phyloP scores from a whole-genome alignment of 345 rosid species.

The Salix exigua region DNA sequence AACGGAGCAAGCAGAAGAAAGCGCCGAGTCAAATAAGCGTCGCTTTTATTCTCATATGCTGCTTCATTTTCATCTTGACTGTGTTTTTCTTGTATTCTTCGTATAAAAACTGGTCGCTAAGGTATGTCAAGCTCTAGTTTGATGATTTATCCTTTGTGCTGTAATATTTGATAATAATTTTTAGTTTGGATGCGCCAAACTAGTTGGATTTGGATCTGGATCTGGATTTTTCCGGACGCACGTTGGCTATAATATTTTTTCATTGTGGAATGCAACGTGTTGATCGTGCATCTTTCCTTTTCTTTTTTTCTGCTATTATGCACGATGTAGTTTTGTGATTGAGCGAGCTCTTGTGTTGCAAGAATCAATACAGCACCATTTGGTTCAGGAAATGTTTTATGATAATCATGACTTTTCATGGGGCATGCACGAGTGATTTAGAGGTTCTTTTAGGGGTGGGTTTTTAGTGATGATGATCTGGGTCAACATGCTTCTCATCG shows the following conservation, averaged over 20 bases:
- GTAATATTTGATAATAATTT: not conserved
- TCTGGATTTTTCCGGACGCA: not conserved
- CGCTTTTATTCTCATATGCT: slow-evolving; percentile 40
- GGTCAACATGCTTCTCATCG: too few species aligned
- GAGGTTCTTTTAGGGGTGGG: too few species aligned
- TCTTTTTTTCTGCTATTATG: not conserved
- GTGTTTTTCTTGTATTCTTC: slow-evolving; percentile 54
- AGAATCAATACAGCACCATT: too few species aligned
- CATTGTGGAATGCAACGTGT: not conserved
- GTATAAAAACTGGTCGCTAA: slow-evolving; percentile 53
- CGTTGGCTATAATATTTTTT: not conserved
- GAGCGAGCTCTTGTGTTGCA: not conserved
- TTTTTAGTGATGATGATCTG: too few species aligned
- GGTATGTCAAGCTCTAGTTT: slow-evolving; percentile 31
- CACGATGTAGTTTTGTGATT: not conserved
- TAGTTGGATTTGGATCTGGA: not conserved
- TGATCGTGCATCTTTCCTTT: not conserved
- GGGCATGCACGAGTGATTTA: too few species aligned
- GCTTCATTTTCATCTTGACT: slow-evolving; percentile 40
- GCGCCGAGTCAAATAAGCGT: slow-evolving; percentile 55
- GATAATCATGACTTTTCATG: not conserved
- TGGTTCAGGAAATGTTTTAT: not conserved
- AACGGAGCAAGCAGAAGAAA: slow-evolving; percentile 78
- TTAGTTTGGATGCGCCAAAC: not conserved
- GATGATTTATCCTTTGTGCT: not conserved